These are phyloP conservation scores for Saturnispora sanitii DNA, from an alignment of 805 yeast species.

Conservation along the genomic window DNA sequence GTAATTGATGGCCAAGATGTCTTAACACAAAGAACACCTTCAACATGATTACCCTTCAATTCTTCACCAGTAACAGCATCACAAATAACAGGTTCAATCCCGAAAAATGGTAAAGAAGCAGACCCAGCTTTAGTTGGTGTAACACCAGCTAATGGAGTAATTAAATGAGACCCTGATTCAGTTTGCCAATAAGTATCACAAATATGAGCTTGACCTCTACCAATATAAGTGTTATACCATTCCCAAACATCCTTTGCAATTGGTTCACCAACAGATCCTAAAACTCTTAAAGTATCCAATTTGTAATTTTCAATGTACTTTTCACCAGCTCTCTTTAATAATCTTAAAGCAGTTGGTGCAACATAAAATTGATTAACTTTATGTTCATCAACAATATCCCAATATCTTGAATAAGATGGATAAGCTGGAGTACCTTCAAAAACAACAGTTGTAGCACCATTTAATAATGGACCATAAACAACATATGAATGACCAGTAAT, in stretches of 20 bases:
- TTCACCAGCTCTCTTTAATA: constrained; percentile 68
- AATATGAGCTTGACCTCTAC: constrained; percentile 59
- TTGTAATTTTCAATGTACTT: constrained; percentile 50
- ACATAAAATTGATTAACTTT: constrained; percentile 72
- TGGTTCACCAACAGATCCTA: constrained; percentile 84
- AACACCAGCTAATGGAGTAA: constrained; percentile 67
- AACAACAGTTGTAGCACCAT: constrained; percentile 71
- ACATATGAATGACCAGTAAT: constrained; percentile 83
- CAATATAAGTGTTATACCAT: constrained; percentile 69
- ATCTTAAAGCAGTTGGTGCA: constrained; percentile 76
- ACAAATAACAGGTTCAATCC: constrained; percentile 61
- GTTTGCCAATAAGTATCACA: constrained; percentile 89
- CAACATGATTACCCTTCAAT: constrained; percentile 57
- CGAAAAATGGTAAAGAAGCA: constrained; percentile 78
- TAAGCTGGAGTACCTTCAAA: constrained; percentile 86
- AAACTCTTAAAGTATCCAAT: constrained; percentile 52
- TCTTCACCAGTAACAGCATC: constrained; percentile 72
- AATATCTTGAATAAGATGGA: constrained; percentile 70
- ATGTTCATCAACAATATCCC: constrained; percentile 66
- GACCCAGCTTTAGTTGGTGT: constrained; percentile 81
- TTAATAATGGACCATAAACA: constrained; percentile 67
- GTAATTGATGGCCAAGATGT: constrained; percentile 82
- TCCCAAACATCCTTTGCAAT: constrained; percentile 82
- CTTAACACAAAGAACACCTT: constrained; percentile 69
- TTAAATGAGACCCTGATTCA: constrained; percentile 73